Evolutionary conservation across 306 rosid species (phyloP).

Genomic region (Cicer chorassanicum): DNA sequence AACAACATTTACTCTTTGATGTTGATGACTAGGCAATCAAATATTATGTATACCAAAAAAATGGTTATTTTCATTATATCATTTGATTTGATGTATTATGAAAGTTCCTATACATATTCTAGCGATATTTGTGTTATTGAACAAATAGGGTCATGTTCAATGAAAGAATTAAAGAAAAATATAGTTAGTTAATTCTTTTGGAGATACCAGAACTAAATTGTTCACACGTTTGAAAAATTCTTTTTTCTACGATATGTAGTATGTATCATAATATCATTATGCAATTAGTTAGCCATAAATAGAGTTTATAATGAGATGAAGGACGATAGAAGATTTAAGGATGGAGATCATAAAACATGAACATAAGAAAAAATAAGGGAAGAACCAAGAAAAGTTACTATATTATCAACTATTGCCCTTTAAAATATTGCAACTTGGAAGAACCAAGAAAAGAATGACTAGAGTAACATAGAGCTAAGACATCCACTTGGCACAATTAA

Average conservation of each 20-base stretch:
- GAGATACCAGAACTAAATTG: background rate
- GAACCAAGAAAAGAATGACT: conserved; percentile 32
- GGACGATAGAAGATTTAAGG: too few relatives aligned
- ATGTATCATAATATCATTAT: background rate
- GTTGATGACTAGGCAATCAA: conserved; percentile 43
- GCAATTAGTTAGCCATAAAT: background rate
- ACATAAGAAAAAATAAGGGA: too few relatives aligned
- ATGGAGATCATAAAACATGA: too few relatives aligned
- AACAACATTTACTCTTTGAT: conserved; percentile 49
- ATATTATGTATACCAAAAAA: conserved; percentile 36
- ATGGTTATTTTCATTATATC: conserved; percentile 5
- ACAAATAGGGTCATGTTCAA: background rate
- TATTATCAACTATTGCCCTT: background rate
- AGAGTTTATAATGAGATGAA: too few relatives aligned
- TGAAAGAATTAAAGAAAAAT: conserved; percentile 7
- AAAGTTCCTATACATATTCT: conserved; percentile 37
- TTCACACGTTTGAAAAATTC: background rate
- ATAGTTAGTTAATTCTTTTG: background rate
- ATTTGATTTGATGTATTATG: conserved; percentile 43
- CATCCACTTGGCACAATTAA: conserved; percentile 35
- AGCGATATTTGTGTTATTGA: background rate
- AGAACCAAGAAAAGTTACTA: too few relatives aligned
- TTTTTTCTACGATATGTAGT: background rate
- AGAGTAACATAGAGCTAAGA: conserved; percentile 18
- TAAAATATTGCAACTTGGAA: conserved; percentile 31